Evolutionary conservation across 768 basidiomycete species (phyloP).

Genomic region (Aureoboletus auriporus): DNA sequence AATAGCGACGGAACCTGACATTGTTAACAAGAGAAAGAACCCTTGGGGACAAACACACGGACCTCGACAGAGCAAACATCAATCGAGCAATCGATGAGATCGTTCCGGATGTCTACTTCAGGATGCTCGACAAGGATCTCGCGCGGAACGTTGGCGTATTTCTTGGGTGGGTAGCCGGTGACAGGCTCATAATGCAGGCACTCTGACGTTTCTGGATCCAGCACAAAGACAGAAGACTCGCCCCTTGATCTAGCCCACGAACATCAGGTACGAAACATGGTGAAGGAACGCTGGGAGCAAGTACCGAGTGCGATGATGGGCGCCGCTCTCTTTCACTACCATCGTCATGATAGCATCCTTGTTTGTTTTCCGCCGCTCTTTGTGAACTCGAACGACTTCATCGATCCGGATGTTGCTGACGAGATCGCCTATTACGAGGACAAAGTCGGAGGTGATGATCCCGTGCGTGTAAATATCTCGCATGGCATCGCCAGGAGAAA

Average conservation of each 20-base stretch:
- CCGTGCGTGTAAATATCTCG: conserved; percentile 92
- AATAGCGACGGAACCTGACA: conserved; percentile 88
- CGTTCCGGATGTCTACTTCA: conserved; percentile 83
- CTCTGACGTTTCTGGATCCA: conserved; percentile 72
- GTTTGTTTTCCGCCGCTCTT: conserved; percentile 78
- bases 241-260: conserved; percentile 51
- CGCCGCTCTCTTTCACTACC: conserved; percentile 79
- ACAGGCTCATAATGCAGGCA: conserved; percentile 84
- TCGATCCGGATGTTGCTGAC: conserved; percentile 92
- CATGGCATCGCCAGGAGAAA: conserved; percentile 88
- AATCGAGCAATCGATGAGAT: conserved; percentile 84
- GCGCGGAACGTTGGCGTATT: conserved; percentile 64
- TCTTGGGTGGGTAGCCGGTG: conserved; percentile 63
- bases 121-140: conserved; percentile 68
- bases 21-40: neutral
- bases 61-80: conserved; percentile 95
- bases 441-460: conserved; percentile 85
- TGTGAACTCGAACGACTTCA: conserved; percentile 85
- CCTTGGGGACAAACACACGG: conserved; percentile 8
- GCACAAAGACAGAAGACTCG: conserved; percentile 74
- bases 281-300: conserved; percentile 16
- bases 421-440: conserved; percentile 87
- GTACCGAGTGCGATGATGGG: conserved; percentile 69
- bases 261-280: conserved; percentile 1
- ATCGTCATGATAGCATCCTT: conserved; percentile 97